phyloP scores from a whole-genome alignment of 2,329 filamentous ascomycete species.

The Fusarium mundagurra region DNA sequence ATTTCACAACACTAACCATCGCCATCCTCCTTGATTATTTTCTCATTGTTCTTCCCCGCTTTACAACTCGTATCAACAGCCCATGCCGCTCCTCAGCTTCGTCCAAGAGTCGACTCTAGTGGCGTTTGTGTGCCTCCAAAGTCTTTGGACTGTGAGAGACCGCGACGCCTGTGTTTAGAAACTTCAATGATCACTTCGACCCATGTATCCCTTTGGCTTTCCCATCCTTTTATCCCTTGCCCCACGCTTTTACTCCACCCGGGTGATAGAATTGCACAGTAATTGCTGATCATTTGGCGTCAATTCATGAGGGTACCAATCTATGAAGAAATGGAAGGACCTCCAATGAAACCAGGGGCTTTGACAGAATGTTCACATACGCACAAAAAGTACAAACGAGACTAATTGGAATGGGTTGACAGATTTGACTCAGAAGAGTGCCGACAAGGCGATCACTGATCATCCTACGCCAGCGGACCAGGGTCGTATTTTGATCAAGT shows the following conservation, averaged over 20 bases:
- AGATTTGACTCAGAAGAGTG: constrained; percentile 44
- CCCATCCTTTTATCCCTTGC: constrained; percentile 6
- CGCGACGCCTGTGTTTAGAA: constrained; percentile 29
- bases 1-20: background rate
- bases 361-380: constrained; percentile 33
- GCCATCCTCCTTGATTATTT: background rate
- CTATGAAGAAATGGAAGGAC: constrained; percentile 11
- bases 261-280: background rate
- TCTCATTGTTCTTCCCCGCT: constrained; percentile 1
- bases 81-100: constrained; percentile 5
- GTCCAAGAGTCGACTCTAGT: constrained; percentile 22
- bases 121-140: constrained; percentile 25
- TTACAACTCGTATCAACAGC: constrained; percentile 8
- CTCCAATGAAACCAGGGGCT: constrained; percentile 13
- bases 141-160: constrained; percentile 16
- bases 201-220: constrained; percentile 8
- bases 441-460: constrained; percentile 40
- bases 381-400: constrained; percentile 40
- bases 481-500: constrained; percentile 21
- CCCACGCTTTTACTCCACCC: background rate
- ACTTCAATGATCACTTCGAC: constrained; percentile 6
- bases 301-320: constrained; percentile 3
- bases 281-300: background rate
- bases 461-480: constrained; percentile 27
- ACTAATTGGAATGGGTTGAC: constrained; percentile 42